Percentiles rank a stretch among this genome's conserved stretches.
Conservation (phyloP, 176 grass and related monocot genomes). For the Oryza longistaminata region DNA sequence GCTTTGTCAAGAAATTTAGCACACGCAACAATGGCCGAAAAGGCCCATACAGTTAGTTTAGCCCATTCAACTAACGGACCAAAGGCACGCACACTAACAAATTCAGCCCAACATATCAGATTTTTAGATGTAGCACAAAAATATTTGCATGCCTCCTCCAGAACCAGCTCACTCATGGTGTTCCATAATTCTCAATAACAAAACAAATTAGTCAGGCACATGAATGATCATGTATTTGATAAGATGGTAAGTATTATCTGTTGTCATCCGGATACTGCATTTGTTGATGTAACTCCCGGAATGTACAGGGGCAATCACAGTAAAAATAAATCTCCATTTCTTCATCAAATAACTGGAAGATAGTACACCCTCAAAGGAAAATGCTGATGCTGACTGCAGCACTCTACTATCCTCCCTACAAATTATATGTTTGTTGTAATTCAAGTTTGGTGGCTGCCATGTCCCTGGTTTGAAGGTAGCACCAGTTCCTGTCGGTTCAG, state of each 20-base stretch:
- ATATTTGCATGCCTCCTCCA: no score
- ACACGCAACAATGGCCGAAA: no score
- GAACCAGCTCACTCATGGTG: no score
- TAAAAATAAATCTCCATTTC: background rate
- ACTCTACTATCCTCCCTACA: no score
- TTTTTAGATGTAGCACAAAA: no score
- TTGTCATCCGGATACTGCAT: background rate
- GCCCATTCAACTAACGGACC: no score
- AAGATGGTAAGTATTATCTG: no score
- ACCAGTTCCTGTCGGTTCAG: constrained; percentile 60
- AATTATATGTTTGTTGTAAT: background rate
- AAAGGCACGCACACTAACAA: no score
- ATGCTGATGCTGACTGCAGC: background rate
- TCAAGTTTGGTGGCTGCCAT: constrained; percentile 76
- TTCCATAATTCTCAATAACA: no score
- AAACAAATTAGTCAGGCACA: background rate
- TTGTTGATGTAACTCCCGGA: background rate
- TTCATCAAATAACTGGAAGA: background rate
- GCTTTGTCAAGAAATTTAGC: no score
- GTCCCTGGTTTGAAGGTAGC: constrained; percentile 56
- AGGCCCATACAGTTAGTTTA: no score
- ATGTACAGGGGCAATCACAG: background rate
- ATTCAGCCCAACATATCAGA: no score
- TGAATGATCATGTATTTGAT: background rate
- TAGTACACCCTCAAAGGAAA: background rate